Conservation (phyloP, 2,329 filamentous ascomycete species). For the Paecilomyces dactylethromorphus region DNA sequence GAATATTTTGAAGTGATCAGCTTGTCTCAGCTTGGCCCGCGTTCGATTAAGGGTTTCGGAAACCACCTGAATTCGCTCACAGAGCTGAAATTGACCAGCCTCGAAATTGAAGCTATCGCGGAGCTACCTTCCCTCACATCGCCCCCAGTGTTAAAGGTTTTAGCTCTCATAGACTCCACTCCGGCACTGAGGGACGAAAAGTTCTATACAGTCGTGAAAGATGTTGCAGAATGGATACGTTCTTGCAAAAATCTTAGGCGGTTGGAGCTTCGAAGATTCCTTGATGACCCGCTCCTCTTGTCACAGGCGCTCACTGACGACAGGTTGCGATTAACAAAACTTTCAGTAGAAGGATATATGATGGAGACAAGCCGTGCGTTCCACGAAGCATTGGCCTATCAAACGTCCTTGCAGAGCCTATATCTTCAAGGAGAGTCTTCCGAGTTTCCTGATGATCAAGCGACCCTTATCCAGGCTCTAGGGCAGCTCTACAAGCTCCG, state of each 20-base stretch:
- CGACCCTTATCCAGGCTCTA: constrained; percentile 22
- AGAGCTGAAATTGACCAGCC: constrained; percentile 43
- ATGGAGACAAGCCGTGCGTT: constrained; percentile 17
- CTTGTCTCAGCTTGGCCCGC: constrained; percentile 47
- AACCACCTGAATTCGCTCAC: constrained; percentile 50
- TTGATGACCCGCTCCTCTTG: constrained; percentile 40
- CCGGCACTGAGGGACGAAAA: constrained; percentile 42
- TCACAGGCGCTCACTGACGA: constrained; percentile 19
- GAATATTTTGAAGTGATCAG: constrained; percentile 54
- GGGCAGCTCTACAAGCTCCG: constrained; percentile 20
- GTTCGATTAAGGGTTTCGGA: constrained; percentile 50
- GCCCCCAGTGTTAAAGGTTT: constrained; percentile 35
- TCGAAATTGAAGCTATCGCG: constrained; percentile 44
- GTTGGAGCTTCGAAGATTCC: constrained; percentile 46
- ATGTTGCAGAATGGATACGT: constrained; percentile 49
- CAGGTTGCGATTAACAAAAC: constrained; percentile 17
- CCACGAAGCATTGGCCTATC: constrained; percentile 20
- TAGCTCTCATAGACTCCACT: constrained; percentile 44
- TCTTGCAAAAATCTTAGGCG: constrained; percentile 46
- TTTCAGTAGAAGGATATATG: constrained; percentile 23
- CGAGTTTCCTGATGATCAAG: constrained; percentile 17
- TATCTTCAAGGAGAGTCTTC: constrained; percentile 23
- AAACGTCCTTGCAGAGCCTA: constrained; percentile 20
- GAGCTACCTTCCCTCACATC: constrained; percentile 13
- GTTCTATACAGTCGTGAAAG: constrained; percentile 45